Base-by-base conservation (phyloP, 2,329 filamentous ascomycete genomes). In the Fusarium redolens region DNA sequence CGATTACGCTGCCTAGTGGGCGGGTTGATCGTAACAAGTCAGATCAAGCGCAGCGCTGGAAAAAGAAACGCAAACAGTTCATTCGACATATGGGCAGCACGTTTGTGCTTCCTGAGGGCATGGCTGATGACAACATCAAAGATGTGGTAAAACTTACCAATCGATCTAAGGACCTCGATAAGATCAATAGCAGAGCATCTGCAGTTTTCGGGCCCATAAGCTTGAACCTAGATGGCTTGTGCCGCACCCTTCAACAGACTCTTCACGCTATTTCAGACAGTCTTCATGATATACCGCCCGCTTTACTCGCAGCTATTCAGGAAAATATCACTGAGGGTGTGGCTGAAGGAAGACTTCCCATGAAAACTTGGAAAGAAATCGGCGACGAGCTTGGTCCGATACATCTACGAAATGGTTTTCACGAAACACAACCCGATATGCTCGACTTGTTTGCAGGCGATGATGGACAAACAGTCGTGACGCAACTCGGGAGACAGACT, bases 61-160 rank as follows among this genome's bases (percentile, higher is more conserved):
- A 68, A 30, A 80, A 69, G 41, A 78, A 76, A 40, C 77, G 81
- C 20, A 78, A 66, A 22, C 64, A 68, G 4, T 76, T 81, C 37
- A 61, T 82, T 28, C 75, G 68, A 4, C 76, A 80, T 31, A 77
- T 82, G 51, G 75, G 69, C 14, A 71, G 72, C 9, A 71, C 78
- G 4, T 83, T 84, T 64, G 78, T 83, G n/a, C 71, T 84, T 17
- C 82, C 83, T 3, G 83, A 84, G 52, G 75, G 75, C 9, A 73
- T 82, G 66, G 74, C 75, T 15, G 79, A 81, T 10, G 68, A 71
- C 4, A 72, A 78, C 9, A 44, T 80, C 20, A 70, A 77, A 17
- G 50, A 57, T 8, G 48, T 79, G 38, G 74, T 75, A 20, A 71
- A 48, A 5, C 72, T 51, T 10, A 54, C 33, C 15, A 31, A n/a